Evolutionary conservation across 352 stramenopile species (phyloP).

Genomic region (Globisporangium heterothallicum): DNA sequence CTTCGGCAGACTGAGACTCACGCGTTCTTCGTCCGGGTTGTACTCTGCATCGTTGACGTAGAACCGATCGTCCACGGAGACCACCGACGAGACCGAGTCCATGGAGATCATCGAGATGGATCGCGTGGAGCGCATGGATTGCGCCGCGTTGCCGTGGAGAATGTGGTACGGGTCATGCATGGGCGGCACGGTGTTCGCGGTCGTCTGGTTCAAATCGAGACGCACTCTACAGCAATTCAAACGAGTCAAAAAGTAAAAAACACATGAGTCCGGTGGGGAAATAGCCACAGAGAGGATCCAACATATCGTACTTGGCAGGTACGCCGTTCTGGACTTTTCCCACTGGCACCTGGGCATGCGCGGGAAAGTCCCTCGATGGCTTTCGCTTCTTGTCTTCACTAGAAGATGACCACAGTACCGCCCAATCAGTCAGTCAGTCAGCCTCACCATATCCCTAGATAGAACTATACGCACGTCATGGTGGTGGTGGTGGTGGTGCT

Average conservation of each 20-base stretch:
- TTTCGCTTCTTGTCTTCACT: constrained; percentile 85
- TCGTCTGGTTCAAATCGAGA: constrained; percentile 42
- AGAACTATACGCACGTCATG: no score
- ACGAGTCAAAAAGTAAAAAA: no score
- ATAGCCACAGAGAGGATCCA: no score
- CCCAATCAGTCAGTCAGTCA: not conserved
- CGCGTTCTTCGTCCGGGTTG: constrained; percentile 22
- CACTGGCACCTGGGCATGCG: constrained; percentile 56
- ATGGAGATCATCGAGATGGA: constrained; percentile 64
- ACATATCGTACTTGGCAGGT: constrained; percentile 23
- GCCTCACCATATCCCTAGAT: not conserved
- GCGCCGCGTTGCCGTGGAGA: constrained; percentile 39
- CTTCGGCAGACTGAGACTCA: constrained; percentile 43
- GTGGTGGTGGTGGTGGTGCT: no score
- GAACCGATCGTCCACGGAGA: constrained; percentile 64
- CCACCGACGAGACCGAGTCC: constrained; percentile 40
- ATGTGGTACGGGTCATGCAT: constrained; percentile 81
- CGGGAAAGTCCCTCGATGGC: constrained; percentile 72
- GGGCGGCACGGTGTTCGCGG: constrained; percentile 42
- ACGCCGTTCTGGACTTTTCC: constrained; percentile 49
- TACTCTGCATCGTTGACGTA: constrained; percentile 24
- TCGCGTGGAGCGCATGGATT: constrained; percentile 21
- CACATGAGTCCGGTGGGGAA: no score
- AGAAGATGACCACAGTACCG: not conserved
- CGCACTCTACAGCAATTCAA: constrained; percentile 37